Percentiles rank a stretch among this genome's conserved stretches.
Conservation (phyloP, 2,329 filamentous ascomycete genomes). For the Colletotrichum navitas region DNA sequence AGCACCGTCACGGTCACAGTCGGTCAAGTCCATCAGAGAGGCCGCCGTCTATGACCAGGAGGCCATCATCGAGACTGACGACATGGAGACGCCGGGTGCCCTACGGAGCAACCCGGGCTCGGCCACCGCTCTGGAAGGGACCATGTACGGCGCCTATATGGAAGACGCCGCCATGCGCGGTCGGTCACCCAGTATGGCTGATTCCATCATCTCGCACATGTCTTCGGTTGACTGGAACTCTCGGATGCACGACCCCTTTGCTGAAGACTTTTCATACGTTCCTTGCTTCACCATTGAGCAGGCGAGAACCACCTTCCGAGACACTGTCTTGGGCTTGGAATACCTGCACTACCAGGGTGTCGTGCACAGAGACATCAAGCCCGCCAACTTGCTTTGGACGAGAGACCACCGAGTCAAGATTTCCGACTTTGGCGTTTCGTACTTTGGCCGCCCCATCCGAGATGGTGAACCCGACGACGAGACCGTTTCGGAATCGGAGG, state of each 20-base stretch:
- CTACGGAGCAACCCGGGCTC: conserved; percentile 63
- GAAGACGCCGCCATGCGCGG: conserved; percentile 70
- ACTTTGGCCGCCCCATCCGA: conserved; percentile 88
- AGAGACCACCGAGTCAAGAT: conserved; percentile 92
- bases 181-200: conserved; percentile 84
- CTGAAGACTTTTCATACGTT: conserved; percentile 92
- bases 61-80: conserved; percentile 55
- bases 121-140: conserved; percentile 76
- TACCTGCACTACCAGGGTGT: conserved; percentile 92
- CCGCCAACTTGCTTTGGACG: conserved; percentile 91
- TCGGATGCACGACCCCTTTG: conserved; percentile 73
- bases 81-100: conserved; percentile 66
- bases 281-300: conserved; percentile 91
- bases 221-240: conserved; percentile 72
- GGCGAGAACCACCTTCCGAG: conserved; percentile 86
- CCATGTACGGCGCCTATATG: conserved; percentile 79
- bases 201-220: conserved; percentile 80
- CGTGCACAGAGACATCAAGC: conserved; percentile 87
- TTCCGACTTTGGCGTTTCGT: conserved; percentile 98
- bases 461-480: conserved; percentile 85
- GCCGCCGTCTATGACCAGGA: conserved; percentile 30
- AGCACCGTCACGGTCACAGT: conserved; percentile 62
- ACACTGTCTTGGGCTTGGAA: conserved; percentile 92
- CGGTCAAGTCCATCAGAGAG: conserved; percentile 55
- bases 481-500: conserved; percentile 82